These are phyloP conservation scores for Fragaria ananassa DNA, from an alignment of 306 rosid genomes.

Conservation along the genomic window DNA sequence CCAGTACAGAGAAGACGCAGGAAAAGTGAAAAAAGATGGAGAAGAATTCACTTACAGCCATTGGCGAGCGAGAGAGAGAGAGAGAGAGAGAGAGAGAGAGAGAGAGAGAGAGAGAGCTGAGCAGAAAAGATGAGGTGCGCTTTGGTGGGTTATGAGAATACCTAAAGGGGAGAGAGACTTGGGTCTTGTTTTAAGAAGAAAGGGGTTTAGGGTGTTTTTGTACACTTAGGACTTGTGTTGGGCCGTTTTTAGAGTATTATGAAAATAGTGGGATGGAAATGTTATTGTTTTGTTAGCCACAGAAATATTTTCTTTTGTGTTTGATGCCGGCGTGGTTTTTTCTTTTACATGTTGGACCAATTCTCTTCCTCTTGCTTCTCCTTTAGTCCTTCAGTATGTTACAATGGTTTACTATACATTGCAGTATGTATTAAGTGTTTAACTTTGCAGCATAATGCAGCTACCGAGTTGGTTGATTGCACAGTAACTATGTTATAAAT, in stretches of 20 bases:
- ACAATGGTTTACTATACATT: no score
- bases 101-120: neutral
- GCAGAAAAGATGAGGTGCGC: neutral
- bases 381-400: no score
- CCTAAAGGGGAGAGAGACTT: neutral
- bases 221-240: neutral
- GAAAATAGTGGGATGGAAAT: neutral
- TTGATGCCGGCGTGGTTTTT: neutral
- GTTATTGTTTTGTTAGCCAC: neutral
- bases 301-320: neutral
- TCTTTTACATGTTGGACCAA: neutral
- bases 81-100: neutral
- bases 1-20: neutral
- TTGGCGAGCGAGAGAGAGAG: neutral
- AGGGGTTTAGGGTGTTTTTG: slow-evolving; percentile 1
- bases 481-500: no score
- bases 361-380: no score
- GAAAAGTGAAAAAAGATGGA: neutral
- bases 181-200: neutral
- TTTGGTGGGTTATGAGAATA: neutral
- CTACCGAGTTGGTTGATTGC: no score
- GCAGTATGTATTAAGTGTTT: no score
- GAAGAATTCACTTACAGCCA: slow-evolving; percentile 17
- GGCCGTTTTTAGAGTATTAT: neutral
- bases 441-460: no score